Percentiles rank a stretch among this genome's conserved stretches.
phyloP scores from a whole-genome alignment of 2,329 filamentous ascomycete genomes.

The Nothophaeocryptopus gaeumannii region DNA sequence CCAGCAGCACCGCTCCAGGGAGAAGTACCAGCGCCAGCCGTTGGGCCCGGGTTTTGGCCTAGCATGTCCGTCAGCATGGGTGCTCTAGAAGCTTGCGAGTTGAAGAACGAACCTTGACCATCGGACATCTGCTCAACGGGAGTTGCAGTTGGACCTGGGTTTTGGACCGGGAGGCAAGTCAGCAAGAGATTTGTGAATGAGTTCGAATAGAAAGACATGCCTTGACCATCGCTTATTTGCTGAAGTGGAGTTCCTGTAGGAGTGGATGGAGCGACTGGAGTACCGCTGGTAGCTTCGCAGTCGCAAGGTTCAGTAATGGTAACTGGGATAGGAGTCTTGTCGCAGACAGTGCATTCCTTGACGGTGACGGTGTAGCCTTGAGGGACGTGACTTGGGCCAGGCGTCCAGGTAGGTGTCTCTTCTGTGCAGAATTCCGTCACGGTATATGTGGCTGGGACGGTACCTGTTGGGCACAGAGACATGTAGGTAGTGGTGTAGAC shows the following conservation, averaged over 20 bases:
- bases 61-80: not conserved
- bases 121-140: constrained; percentile 23
- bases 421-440: constrained; percentile 38
- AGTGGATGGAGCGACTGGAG: constrained; percentile 13
- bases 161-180: not conserved
- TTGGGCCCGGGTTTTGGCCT: constrained; percentile 4
- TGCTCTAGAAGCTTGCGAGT: not conserved
- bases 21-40: no score
- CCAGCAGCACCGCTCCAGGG: no score
- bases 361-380: constrained; percentile 36
- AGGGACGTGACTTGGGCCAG: constrained; percentile 34
- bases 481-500: constrained; percentile 37
- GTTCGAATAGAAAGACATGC: constrained; percentile 11
- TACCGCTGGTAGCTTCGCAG: constrained; percentile 31
- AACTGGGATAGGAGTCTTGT: constrained; percentile 29
- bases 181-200: not conserved
- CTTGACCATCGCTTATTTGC: constrained; percentile 23
- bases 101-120: constrained; percentile 11
- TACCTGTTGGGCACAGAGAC: constrained; percentile 36
- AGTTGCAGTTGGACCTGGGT: constrained; percentile 2
- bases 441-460: constrained; percentile 35
- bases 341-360: constrained; percentile 34
- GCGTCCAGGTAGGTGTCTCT: constrained; percentile 34
- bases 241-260: constrained; percentile 20
- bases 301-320: constrained; percentile 39